phyloP scores from a whole-genome alignment of 495 filamentous ascomycete genomes.

The Penicillium daleae region DNA sequence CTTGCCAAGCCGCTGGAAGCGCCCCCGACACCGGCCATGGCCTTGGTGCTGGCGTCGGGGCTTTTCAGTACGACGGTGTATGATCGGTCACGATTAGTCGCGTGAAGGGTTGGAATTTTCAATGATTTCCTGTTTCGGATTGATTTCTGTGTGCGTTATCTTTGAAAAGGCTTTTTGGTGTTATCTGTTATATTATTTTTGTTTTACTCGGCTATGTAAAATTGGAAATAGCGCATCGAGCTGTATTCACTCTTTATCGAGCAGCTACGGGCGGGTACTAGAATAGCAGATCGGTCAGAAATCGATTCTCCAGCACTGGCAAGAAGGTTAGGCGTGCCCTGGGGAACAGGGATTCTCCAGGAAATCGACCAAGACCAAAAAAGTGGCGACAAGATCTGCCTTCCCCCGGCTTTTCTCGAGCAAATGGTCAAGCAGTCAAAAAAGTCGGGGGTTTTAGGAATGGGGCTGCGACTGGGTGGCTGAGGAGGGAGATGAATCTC shows the following conservation, averaged over 20 bases:
- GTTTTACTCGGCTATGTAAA: constrained; percentile 20
- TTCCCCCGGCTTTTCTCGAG: constrained; percentile 29
- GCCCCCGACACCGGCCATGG: constrained; percentile 43
- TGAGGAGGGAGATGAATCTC: constrained; percentile 12
- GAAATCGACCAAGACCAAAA: constrained; percentile 3
- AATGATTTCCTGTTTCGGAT: not conserved
- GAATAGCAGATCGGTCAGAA: not conserved
- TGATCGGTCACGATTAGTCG: constrained; percentile 9
- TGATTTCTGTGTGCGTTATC: not conserved
- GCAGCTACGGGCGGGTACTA: not conserved
- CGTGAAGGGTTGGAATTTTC: constrained; percentile 6
- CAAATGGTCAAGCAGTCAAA: constrained; percentile 33
- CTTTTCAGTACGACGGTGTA: constrained; percentile 2
- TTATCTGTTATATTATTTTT: not conserved
- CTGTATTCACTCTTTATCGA: not conserved
- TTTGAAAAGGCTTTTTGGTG: not conserved
- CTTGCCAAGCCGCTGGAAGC: constrained; percentile 14
- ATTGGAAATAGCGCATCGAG: constrained; percentile 6
- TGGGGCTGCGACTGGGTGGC: constrained; percentile 29
- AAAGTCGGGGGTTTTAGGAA: constrained; percentile 47
- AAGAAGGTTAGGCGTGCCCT: not conserved
- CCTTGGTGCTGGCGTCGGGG: constrained; percentile 7
- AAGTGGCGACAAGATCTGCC: constrained; percentile 27
- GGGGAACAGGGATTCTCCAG: constrained; percentile 27
- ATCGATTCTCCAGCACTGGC: not conserved